Evolutionary conservation across 1,284 basidiomycete species (phyloP), one percentile per base, ranked within the genome.

Genomic region (Ustilago curta): DNA sequence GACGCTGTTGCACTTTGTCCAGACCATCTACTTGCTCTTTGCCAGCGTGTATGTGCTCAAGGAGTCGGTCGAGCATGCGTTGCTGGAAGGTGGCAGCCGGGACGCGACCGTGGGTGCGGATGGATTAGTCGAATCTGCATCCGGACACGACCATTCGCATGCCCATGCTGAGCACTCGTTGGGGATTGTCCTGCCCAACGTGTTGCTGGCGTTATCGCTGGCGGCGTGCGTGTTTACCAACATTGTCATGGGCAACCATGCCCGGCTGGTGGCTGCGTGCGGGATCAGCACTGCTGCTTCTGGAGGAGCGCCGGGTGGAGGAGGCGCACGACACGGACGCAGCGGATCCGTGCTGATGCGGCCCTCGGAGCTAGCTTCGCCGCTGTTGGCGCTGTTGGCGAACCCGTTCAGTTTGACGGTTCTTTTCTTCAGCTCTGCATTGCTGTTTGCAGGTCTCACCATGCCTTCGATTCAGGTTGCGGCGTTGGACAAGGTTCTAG

Each of bases 11-110:
- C 90, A 93, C 77, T 97, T 97, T 81, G 90, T 92, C 0, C 94
- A 97, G 83, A 90, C 90, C 16, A 90, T 96, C 21, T 97, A 95
- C 86, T 88, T 97, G 59, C 90, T 95, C 83, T 97, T 97, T 82
- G 89, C 93, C 0, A 91, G 93, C 0, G 91, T 96, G 8, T 97
- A 97, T 85, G 91, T 96, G 25, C 94, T 92, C 81, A 97, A 97
- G 82, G 95, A 97, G 87, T 92, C 93, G 0, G 87, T 97, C 31
- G 83, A 84, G 49, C 83, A 84, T 69, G 83, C 81, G 4, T 56
- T 84, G 42, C 73, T 84, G 8, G 79, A 80, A 54, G 79, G 80
- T 12, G 54, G 60, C 16, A 45, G 60, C 12, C 59, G 40, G 9
- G 48, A 47, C 8, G 49, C 19, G n/a, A 14, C 21, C 3, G 14